Conservation (phyloP, 257 asterid species). For the Rubia yunnanensis region DNA sequence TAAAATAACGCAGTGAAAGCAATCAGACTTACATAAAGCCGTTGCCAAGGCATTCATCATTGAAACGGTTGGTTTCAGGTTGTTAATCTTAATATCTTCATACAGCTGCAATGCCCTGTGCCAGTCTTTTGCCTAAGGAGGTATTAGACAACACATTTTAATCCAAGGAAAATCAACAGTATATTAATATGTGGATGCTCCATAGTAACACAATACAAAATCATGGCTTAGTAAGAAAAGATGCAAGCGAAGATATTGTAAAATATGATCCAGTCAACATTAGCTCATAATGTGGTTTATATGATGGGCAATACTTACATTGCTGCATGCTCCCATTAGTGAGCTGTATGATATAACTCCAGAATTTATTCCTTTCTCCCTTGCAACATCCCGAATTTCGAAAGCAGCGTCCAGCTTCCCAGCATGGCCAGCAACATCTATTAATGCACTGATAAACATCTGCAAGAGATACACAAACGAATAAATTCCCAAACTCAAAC, state of each 20-base stretch:
- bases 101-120: constrained; percentile 80
- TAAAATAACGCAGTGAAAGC: constrained; percentile 2
- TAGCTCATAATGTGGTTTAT: not conserved
- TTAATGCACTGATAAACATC: constrained; percentile 92
- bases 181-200: not conserved
- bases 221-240: not conserved
- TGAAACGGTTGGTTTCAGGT: constrained; percentile 70
- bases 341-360: constrained; percentile 89
- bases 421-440: constrained; percentile 97
- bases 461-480: constrained; percentile 23
- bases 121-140: constrained; percentile 70
- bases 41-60: constrained; percentile 94
- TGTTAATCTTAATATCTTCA: constrained; percentile 51
- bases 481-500: constrained; percentile 8
- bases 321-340: constrained; percentile 99
- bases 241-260: not conserved
- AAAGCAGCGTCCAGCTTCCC: constrained; percentile 89
- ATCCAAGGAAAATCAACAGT: not conserved
- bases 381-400: constrained; percentile 72
- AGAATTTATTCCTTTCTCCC: constrained; percentile 59
- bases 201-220: not conserved
- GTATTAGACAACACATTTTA: constrained; percentile 13
- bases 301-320: constrained; percentile 39
- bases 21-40: constrained; percentile 68
- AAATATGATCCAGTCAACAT: not conserved